Percentiles rank a stretch among this genome's conserved stretches.
Conservation (phyloP, 2,329 filamentous ascomycete species). For the Karstenula rhodostoma region DNA sequence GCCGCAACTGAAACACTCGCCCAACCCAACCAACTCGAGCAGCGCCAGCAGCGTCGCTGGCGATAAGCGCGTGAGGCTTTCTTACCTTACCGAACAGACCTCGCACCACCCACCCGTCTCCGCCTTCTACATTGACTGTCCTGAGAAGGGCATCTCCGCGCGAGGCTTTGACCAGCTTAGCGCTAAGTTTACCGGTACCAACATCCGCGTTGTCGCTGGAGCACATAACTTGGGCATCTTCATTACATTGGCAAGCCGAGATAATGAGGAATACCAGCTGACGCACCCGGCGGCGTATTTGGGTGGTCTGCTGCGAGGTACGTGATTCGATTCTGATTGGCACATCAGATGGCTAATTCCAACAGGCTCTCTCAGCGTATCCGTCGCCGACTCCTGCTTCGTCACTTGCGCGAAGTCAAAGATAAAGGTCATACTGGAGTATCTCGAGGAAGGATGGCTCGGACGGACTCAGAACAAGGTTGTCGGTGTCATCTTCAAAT, state of each 20-base stretch:
- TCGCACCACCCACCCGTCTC: constrained; percentile 98
- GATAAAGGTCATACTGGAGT: constrained; percentile 90
- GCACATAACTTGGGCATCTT: constrained; percentile 97
- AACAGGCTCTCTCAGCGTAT: constrained; percentile 79
- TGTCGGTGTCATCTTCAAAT: constrained; percentile 88
- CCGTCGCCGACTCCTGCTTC: constrained; percentile 88
- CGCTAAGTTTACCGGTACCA: constrained; percentile 97
- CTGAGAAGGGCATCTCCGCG: constrained; percentile 86
- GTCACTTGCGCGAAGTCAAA: constrained; percentile 89
- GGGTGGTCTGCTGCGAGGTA: constrained; percentile 80
- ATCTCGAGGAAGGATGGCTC: constrained; percentile 94
- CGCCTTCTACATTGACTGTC: constrained; percentile 92
- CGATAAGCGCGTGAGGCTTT: constrained; percentile 74
- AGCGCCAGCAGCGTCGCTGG: constrained; percentile 46
- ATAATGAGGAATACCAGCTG: constrained; percentile 91
- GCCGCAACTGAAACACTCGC: constrained; percentile 62
- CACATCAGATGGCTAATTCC: constrained; percentile 18
- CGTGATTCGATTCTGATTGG: background rate
- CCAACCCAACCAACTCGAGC: constrained; percentile 52
- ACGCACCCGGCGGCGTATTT: constrained; percentile 94
- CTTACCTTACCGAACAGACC: constrained; percentile 96
- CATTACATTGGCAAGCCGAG: constrained; percentile 79
- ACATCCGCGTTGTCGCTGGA: constrained; percentile 88
- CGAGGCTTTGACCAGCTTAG: constrained; percentile 95
- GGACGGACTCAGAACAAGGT: constrained; percentile 91